Evolutionary conservation across 352 stramenopile species (phyloP), one percentile per base, ranked within the genome.

Genomic region (Thraustochytrium striatum): DNA sequence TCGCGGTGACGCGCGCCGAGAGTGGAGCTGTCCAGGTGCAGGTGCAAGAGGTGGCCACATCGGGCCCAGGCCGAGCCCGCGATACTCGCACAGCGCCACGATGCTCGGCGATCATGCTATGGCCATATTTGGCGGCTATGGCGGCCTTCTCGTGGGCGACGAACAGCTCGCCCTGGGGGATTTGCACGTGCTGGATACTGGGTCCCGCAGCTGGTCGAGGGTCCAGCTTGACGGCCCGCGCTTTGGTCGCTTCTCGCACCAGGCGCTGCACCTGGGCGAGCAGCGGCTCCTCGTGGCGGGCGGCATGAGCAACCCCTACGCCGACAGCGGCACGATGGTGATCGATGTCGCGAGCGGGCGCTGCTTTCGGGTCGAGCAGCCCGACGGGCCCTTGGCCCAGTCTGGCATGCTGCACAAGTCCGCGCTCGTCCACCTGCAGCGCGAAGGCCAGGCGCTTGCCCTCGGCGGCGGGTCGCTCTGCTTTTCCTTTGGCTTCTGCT

Each of bases 401-500:
- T 5, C 19, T 16, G 39, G 41, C 13, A 75, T 75, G 65, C 65
- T 55, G 2, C 65, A 75, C 58, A 75, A 75, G 41, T 58, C 39
- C 47, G 52, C 33, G 41, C 44, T 75, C 25, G 19, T 75, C 13
- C 16, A n/a, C 28, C 65, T 75, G 3, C 55, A 19, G 5, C 41
- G 41, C 9, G 53, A 28, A 52, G n/a, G 3, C 16, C 32, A 75
- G n/a, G 28, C 68, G 19, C 68, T 80, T 5, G n/a, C 70, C 11
- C n/a, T 80, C 7, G 70, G 70, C 9, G 70, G 70, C 28, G 70
- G 70, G 7, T 57, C 25, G 16, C 58, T 80, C 8, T 80, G 70
- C 50, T 80, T 80, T 62, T 80, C 70, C 9, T 80, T 80, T 58
- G 70, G 70, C 9, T 59, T 58, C 25, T 70, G 47, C 36, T 81